Conservation (phyloP, 75 land plant genomes). For the Selaginella tamariscina region DNA sequence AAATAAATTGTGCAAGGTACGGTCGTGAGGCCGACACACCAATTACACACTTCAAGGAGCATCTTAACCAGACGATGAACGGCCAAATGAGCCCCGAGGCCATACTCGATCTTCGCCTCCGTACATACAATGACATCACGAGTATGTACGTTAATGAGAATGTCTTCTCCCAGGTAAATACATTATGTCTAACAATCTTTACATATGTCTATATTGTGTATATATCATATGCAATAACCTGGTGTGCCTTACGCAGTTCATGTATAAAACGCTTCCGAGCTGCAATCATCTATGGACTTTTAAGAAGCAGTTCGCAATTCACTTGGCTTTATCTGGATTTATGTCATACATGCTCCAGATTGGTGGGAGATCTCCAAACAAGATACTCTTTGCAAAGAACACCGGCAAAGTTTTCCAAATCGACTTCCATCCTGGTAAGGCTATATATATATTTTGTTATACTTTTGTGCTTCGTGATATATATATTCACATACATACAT, state of each 20-base stretch:
- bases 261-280: constrained; percentile 95
- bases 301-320: constrained; percentile 98
- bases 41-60: constrained; percentile 90
- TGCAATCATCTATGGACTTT: constrained; percentile 96
- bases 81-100: constrained; percentile 79
- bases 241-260: too few relatives aligned
- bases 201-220: too few relatives aligned
- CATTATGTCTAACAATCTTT: too few relatives aligned
- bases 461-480: neutral
- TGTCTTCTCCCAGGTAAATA: constrained; percentile 85
- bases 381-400: constrained; percentile 92
- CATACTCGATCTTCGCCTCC: constrained; percentile 72
- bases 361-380: constrained; percentile 95
- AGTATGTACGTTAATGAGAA: constrained; percentile 63
- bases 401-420: constrained; percentile 97
- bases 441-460: neutral
- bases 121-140: constrained; percentile 83
- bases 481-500: too few relatives aligned
- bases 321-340: constrained; percentile 89
- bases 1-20: constrained; percentile 89
- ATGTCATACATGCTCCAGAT: constrained; percentile 99
- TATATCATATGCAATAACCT: too few relatives aligned
- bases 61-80: constrained; percentile 82
- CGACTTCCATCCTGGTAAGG: constrained; percentile 90
- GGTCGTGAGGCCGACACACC: constrained; percentile 91